Base-by-base conservation (phyloP, 192 early-diverging fungal genomes). In the Mortierella antarctica region DNA sequence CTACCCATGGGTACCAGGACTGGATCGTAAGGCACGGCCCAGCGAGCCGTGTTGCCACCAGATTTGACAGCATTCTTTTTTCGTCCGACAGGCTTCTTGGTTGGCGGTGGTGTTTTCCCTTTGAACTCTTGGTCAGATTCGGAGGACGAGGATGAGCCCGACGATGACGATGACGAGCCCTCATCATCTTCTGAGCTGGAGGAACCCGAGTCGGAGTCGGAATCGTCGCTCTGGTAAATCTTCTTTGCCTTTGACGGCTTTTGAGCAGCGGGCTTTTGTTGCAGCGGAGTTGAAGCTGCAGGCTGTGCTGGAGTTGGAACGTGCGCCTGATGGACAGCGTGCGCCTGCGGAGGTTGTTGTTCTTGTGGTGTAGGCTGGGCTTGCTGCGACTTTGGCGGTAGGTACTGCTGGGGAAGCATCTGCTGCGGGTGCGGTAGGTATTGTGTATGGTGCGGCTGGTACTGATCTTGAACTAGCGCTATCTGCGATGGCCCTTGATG, bases 1-100 rank as follows among this genome's bases (percentile, higher is more conserved):
- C 65, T 73, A 1, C 77, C 83, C 84, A 89, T 84, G 21, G 88
- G 88, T n/a, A 89, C 86, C 50, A 84, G 53, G 0, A 89, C 87
- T 11, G 85, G 83, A 31, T 86, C 86, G 52, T 89, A 85, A 10
- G 77, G 70, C 7, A 80, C 77, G n/a, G 76, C 69, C 77, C 77
- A 80, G 13, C 70, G 63, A 6, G 65, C 48, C 7, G 54, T 60
- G 8, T 53, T 80, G 17, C 65, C 69, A 41, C 76, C 69, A 20
- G 59, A 7, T 23, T 70, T 70, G 17, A 62, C 63, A 7, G 57
- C 51, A 62, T 59, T 65, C 65, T 80, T 80, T 39, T 80, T 80
- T 54, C 70, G 18, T 21, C 59, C 77, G n/a, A 47, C 52, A 8
- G 77, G 8, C 49, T 80, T 80, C 14, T 80, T 80, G 59, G 65